Evolutionary conservation across 2,329 filamentous ascomycete species (phyloP).

Genomic region (Talaromyces rugulosus): DNA sequence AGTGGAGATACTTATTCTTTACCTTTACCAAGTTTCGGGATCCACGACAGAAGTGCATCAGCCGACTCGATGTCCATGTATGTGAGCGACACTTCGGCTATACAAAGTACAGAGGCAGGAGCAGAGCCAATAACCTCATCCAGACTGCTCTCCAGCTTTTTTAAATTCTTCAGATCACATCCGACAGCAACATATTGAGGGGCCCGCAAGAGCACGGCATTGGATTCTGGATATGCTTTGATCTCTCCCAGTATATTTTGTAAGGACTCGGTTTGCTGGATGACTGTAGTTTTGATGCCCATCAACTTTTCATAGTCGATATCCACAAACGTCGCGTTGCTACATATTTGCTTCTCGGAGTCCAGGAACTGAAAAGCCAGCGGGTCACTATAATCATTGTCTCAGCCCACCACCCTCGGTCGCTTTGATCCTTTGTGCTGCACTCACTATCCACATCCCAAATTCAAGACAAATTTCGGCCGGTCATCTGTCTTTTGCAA

Average conservation of each 20-base stretch:
- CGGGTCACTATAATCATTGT: constrained; percentile 61
- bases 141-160: constrained; percentile 57
- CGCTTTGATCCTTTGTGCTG: constrained; percentile 23
- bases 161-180: constrained; percentile 71
- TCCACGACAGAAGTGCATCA: constrained; percentile 73
- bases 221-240: constrained; percentile 28
- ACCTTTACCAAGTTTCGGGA: constrained; percentile 66
- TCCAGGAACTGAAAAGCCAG: constrained; percentile 78
- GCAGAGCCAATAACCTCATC: constrained; percentile 54
- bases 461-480: constrained; percentile 71
- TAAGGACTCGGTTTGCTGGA: constrained; percentile 61
- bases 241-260: constrained; percentile 48
- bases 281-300: constrained; percentile 64
- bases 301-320: constrained; percentile 83
- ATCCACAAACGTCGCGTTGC: constrained; percentile 68
- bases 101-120: constrained; percentile 66
- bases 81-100: constrained; percentile 85
- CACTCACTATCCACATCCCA: constrained; percentile 86
- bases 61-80: constrained; percentile 77
- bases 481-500: constrained; percentile 55
- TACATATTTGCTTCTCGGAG: constrained; percentile 57
- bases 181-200: constrained; percentile 73
- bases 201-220: constrained; percentile 56
- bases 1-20: constrained; percentile 15
- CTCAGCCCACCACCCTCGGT: constrained; percentile 23